Evolutionary conservation across 176 grass and related monocot species (phyloP), one percentile per base, ranked within the genome.

Genomic region (Bonia amplexicaulis): DNA sequence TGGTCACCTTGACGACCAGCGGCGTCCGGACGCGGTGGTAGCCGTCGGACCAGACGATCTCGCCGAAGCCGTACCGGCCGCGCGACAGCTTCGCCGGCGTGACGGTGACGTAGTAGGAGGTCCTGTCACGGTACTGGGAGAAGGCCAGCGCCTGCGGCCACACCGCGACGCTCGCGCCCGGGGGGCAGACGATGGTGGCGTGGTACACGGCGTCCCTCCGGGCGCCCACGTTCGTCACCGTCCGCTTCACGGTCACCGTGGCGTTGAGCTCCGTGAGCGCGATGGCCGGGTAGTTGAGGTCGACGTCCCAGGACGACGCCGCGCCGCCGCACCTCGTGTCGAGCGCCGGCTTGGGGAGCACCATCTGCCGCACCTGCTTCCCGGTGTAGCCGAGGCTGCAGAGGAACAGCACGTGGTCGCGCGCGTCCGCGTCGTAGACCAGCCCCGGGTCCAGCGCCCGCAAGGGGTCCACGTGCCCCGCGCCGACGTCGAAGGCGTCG

Each of bases 231-330:
- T 99, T 96, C 9, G 85, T 90, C 59, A 94, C 89, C 73, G 88
- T 99, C 41, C 96, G 73, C 86, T 82, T 92, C 62, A 96, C 77
- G 35, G 88, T 92, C 58, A 80, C 75, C 39, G 81, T 58, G 5
- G 78, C 79, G 66, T 73, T 15, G 12, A 99, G 90, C 55, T 92
- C 86, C 2, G 91, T 58, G 20, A 96, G 73, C 57, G 77, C 76
- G 81, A 99, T 91, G 20, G 93, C 91, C 2, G 93, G 93, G 78
- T 99, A 96, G 84, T 99, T 99, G 17, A 96, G 88, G 67, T 92
- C 90, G 9, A 35, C 15, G 13, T 74, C 82, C 7, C 51, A 80
- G 33, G 6, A 12, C 42, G 25, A 20, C 19, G 41, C 47, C 20
- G 9, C 41, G 44, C n/a, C 52, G 42, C 20, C 37, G 78, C 96